Conservation (phyloP, 2,329 filamentous ascomycete genomes). For the Periconia sp. region DNA sequence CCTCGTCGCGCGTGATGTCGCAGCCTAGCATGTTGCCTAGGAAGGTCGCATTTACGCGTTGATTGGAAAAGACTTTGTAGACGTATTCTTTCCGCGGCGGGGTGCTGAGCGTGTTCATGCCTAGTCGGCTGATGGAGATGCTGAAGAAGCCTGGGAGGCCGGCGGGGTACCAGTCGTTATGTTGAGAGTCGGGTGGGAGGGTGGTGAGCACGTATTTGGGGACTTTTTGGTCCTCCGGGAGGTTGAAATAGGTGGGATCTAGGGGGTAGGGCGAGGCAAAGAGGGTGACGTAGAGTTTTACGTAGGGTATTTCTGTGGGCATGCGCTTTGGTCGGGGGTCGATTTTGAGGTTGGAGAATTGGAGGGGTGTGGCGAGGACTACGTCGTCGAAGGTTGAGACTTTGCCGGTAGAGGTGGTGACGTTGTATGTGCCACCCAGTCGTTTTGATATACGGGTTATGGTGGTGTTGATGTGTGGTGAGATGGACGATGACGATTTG, state of each 20-base stretch:
- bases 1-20: slow-evolving; percentile 34
- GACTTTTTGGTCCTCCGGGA: slow-evolving; percentile 62
- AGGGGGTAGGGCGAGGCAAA: slow-evolving; percentile 80
- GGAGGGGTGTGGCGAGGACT: slow-evolving; percentile 81
- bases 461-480: slow-evolving; percentile 68
- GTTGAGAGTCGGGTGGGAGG: slow-evolving; percentile 59
- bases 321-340: slow-evolving; percentile 50
- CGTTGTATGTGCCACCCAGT: slow-evolving; percentile 48
- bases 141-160: slow-evolving; percentile 84
- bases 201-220: slow-evolving; percentile 86
- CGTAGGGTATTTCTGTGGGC: slow-evolving; percentile 85
- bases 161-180: slow-evolving; percentile 54
- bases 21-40: slow-evolving; percentile 56
- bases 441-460: slow-evolving; percentile 64
- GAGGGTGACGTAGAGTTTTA: slow-evolving; percentile 84
- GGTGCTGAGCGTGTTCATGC: slow-evolving; percentile 61
- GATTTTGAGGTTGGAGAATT: slow-evolving; percentile 74
- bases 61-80: slow-evolving; percentile 71
- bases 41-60: slow-evolving; percentile 54
- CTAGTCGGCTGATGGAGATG: slow-evolving; percentile 73
- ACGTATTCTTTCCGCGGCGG: slow-evolving; percentile 57
- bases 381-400: slow-evolving; percentile 73
- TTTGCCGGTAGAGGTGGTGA: slow-evolving; percentile 40
- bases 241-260: slow-evolving; percentile 74
- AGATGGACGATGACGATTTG: slow-evolving; percentile 63